phyloP scores from a whole-genome alignment of 2,329 filamentous ascomycete genomes.

The Gnomoniopsis sp. region DNA sequence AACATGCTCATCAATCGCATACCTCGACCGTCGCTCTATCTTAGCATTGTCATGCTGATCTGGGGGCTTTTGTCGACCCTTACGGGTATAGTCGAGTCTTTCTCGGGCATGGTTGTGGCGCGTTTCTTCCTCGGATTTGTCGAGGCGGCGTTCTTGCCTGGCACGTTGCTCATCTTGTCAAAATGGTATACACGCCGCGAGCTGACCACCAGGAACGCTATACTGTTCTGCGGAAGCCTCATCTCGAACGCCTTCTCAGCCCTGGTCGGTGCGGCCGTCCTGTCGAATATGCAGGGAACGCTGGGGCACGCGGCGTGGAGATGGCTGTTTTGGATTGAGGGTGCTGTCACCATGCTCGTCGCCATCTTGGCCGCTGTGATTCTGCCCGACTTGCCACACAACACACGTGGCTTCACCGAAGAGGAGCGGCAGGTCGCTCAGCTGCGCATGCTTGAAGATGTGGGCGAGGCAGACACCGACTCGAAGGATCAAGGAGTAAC shows the following conservation, averaged over 20 bases:
- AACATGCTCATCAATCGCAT: constrained; percentile 57
- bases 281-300: constrained; percentile 55
- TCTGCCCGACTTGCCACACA: constrained; percentile 53
- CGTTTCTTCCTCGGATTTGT: constrained; percentile 61
- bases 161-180: constrained; percentile 59
- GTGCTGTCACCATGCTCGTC: constrained; percentile 46
- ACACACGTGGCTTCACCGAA: constrained; percentile 55
- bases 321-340: constrained; percentile 61
- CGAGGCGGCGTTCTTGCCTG: constrained; percentile 63
- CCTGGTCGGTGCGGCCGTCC: constrained; percentile 55
- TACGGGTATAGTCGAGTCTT: constrained; percentile 49
- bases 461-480: constrained; percentile 53
- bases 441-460: constrained; percentile 54
- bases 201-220: constrained; percentile 50
- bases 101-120: constrained; percentile 50
- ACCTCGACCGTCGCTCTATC: constrained; percentile 48
- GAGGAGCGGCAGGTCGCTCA: constrained; percentile 55
- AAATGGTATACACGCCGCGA: constrained; percentile 66
- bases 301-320: constrained; percentile 55
- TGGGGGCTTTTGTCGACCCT: constrained; percentile 61
- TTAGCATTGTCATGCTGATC: constrained; percentile 48
- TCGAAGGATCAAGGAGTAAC: constrained; percentile 46
- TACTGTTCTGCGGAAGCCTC: constrained; percentile 58
- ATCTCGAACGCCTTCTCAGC: constrained; percentile 59
- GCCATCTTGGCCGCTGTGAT: constrained; percentile 45